Evolutionary conservation across 2,329 filamentous ascomycete species (phyloP).

Genomic region (Macrophomina pseudophaseolina): DNA sequence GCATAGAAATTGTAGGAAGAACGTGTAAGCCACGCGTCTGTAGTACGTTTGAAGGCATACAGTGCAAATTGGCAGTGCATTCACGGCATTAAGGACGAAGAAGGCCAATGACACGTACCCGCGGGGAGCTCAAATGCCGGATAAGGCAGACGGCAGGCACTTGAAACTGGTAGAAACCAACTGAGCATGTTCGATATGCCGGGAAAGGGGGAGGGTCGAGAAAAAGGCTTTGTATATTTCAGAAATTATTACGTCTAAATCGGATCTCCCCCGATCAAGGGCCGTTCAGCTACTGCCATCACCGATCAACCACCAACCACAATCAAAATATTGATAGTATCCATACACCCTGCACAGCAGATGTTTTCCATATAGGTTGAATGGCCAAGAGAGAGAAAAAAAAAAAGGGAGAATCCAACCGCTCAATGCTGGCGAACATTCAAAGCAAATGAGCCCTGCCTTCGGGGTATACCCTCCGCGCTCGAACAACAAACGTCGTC

Average conservation of each 20-base stretch:
- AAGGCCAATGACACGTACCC: not conserved
- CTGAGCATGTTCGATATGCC: no score
- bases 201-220: not conserved
- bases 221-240: not conserved
- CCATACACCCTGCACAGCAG: constrained; percentile 12
- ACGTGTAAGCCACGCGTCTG: no score
- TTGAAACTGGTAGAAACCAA: no score
- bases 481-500: not conserved
- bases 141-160: no score
- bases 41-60: not conserved
- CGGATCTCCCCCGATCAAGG: not conserved
- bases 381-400: no score
- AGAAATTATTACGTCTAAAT: constrained; percentile 1
- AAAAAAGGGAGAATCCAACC: no score
- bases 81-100: not conserved
- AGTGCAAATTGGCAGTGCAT: no score
- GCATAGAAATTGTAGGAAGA: no score
- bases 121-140: not conserved
- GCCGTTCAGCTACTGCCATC: not conserved
- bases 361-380: not conserved
- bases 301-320: not conserved
- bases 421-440: not conserved
- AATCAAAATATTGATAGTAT: not conserved
- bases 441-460: not conserved
- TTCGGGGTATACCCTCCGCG: not conserved